These are phyloP conservation scores for Fusarium sp. DNA, from an alignment of 2,329 filamentous ascomycete species.

Conservation along the genomic window DNA sequence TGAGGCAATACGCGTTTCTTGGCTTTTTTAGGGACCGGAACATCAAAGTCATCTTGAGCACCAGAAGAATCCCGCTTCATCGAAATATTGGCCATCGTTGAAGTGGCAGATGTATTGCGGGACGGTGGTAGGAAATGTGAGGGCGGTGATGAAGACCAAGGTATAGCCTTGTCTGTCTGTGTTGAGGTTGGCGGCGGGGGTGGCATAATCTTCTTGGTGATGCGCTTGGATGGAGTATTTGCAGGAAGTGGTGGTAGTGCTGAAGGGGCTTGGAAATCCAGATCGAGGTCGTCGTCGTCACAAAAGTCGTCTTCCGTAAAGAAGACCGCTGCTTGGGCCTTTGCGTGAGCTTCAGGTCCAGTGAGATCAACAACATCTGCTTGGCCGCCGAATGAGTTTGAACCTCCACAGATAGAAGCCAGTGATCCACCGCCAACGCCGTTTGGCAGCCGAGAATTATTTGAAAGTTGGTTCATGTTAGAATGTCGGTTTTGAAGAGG, in stretches of 20 bases:
- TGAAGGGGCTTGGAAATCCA: constrained; percentile 70
- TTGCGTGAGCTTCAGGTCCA: constrained; percentile 39
- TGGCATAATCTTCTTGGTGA: constrained; percentile 39
- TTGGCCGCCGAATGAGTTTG: constrained; percentile 56
- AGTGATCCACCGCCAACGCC: constrained; percentile 41
- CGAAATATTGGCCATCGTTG: constrained; percentile 34
- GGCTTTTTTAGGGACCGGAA: constrained; percentile 45
- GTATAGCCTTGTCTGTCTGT: constrained; percentile 51
- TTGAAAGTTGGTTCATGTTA: constrained; percentile 44
- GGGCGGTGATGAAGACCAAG: constrained; percentile 76
- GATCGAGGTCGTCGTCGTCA: constrained; percentile 79
- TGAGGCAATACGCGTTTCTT: constrained; percentile 72
- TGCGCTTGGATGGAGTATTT: constrained; percentile 23
- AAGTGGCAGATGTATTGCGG: constrained; percentile 17
- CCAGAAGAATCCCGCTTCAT: constrained; percentile 55
- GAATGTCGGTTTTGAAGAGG: constrained; percentile 43
- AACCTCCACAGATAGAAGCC: constrained; percentile 54
- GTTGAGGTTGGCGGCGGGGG: constrained; percentile 42
- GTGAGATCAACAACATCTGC: constrained; percentile 48
- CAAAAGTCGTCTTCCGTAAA: constrained; percentile 87
- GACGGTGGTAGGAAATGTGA: constrained; percentile 55
- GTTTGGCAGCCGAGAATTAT: constrained; percentile 6
- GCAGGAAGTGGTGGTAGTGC: constrained; percentile 53
- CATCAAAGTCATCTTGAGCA: constrained; percentile 38
- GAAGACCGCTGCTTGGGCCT: constrained; percentile 54